These are phyloP conservation scores for Talaromyces wortmannii DNA, from an alignment of 495 filamentous ascomycete species.

Conservation along the genomic window DNA sequence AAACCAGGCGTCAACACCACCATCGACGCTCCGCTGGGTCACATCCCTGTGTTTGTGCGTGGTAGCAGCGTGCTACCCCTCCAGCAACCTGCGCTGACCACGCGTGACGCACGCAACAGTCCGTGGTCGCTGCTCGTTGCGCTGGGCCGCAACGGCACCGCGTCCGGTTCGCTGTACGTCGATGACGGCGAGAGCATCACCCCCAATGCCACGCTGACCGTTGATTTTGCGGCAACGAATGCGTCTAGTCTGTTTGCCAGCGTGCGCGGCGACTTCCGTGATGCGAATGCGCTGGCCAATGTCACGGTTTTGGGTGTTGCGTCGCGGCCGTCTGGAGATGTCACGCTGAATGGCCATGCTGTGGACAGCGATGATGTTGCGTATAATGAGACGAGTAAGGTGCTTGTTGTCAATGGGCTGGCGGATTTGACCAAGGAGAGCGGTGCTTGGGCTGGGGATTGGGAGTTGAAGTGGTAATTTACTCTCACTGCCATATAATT, in stretches of 20 bases:
- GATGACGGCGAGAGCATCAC: conserved; percentile 75
- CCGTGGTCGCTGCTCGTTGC: conserved; percentile 67
- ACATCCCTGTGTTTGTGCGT: conserved; percentile 72
- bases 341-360: conserved; percentile 44
- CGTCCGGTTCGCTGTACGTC: conserved; percentile 64
- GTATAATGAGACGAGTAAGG: conserved; percentile 39
- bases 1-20: conserved; percentile 59
- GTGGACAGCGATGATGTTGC: conserved; percentile 33
- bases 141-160: conserved; percentile 46
- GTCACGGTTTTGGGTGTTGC: conserved; percentile 58
- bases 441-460: conserved; percentile 55
- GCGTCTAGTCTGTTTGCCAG: too few relatives aligned
- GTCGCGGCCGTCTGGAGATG: conserved; percentile 21
- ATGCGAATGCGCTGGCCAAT: too few relatives aligned
- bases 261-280: too few relatives aligned
- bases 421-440: conserved; percentile 30
- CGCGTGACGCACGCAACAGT: conserved; percentile 53
- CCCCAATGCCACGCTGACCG: conserved; percentile 48
- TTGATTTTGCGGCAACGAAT: conserved; percentile 44
- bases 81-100: conserved; percentile 69
- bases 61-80: conserved; percentile 64
- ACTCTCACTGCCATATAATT: too few relatives aligned
- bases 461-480: conserved; percentile 50
- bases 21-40: conserved; percentile 66
- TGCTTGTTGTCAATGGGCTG: conserved; percentile 44